phyloP scores from a whole-genome alignment of 768 basidiomycete genomes.

The Candolleomyces aberdarensis region DNA sequence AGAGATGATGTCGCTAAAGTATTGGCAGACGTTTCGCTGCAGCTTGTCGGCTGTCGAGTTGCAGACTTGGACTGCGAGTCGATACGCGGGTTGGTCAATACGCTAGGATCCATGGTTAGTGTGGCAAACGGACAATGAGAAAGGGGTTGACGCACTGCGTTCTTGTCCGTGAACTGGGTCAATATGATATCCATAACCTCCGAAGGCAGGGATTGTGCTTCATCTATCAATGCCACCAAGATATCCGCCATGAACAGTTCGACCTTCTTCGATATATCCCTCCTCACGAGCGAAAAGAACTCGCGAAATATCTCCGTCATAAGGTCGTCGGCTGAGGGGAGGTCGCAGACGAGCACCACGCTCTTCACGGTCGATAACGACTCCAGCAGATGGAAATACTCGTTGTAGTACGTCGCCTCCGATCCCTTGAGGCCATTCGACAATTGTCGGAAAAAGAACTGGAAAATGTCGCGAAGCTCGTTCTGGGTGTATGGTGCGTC shows the following conservation, averaged over 20 bases:
- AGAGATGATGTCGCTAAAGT: constrained; percentile 89
- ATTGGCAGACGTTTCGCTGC: constrained; percentile 84
- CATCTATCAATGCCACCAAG: constrained; percentile 85
- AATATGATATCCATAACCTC: constrained; percentile 81
- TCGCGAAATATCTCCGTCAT: constrained; percentile 80
- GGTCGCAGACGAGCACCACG: constrained; percentile 89
- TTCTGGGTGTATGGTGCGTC: constrained; percentile 91
- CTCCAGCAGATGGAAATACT: constrained; percentile 95
- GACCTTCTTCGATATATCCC: constrained; percentile 72
- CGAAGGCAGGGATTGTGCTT: constrained; percentile 69
- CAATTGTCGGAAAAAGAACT: constrained; percentile 93
- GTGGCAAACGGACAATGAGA: not conserved
- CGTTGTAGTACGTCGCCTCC: constrained; percentile 82
- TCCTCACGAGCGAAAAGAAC: constrained; percentile 77
- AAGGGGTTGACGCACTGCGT: constrained; percentile 47
- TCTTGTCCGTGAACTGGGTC: constrained; percentile 81
- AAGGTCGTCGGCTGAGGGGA: constrained; percentile 82
- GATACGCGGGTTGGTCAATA: constrained; percentile 71
- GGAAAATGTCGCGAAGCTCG: constrained; percentile 93
- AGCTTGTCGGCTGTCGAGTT: constrained; percentile 81
- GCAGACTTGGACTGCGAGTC: constrained; percentile 84
- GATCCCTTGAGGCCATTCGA: constrained; percentile 66
- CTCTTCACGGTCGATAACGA: constrained; percentile 93
- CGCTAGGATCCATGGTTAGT: constrained; percentile 34
- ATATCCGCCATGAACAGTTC: constrained; percentile 88